These are phyloP conservation scores for Parsonsia alboflavescens DNA, from an alignment of 257 asterid genomes.

Conservation along the genomic window DNA sequence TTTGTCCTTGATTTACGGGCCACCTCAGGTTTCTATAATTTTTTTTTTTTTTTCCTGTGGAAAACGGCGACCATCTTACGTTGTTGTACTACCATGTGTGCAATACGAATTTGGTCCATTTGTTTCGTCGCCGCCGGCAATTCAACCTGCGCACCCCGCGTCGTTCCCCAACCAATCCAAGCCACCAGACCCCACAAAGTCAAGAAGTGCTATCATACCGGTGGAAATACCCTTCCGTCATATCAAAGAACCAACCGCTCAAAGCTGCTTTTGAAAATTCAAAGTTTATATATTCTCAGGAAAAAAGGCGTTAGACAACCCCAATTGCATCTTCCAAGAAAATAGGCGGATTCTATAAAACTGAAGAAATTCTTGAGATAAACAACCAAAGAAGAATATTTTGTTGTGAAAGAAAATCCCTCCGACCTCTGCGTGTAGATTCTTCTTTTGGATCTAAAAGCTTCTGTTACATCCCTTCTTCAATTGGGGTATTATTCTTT, in stretches of 20 bases:
- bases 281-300: slow-evolving; percentile 1
- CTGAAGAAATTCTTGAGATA: neutral
- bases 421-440: neutral
- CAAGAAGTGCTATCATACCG: neutral
- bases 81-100: neutral
- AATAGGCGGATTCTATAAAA: slow-evolving; percentile 3
- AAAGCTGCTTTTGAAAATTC: neutral
- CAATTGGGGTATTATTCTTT: neutral
- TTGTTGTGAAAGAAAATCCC: neutral
- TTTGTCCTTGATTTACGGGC: neutral
- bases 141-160: neutral
- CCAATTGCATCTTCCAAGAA: slow-evolving; percentile 6
- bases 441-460: neutral
- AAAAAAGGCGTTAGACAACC: neutral
- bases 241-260: slow-evolving; percentile 1
- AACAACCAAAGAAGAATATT: neutral
- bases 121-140: neutral
- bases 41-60: no score
- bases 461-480: neutral
- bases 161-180: neutral
- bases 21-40: neutral
- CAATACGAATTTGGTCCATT: neutral
- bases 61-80: neutral
- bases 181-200: neutral
- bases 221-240: neutral